Evolutionary conservation across 192 early-diverging fungal genomes (phyloP).

Genomic region (Backusella sp.): DNA sequence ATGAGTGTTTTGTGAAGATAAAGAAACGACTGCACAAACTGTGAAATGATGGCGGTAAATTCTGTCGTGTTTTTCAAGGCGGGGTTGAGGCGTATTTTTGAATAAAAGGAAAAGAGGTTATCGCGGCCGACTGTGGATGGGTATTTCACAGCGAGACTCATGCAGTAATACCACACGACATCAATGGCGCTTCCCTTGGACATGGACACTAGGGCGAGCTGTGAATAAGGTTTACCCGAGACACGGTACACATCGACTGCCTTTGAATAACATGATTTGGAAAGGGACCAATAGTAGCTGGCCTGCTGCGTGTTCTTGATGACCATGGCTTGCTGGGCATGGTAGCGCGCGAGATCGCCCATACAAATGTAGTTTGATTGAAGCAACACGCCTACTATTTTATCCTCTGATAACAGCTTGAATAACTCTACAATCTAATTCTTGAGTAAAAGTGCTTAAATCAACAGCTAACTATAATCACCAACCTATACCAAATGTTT

Average conservation of each 20-base stretch:
- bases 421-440: slow-evolving; percentile 16
- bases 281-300: slow-evolving; percentile 11
- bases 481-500: slow-evolving; percentile 46
- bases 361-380: slow-evolving; percentile 54
- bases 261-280: slow-evolving; percentile 30
- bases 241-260: slow-evolving; percentile 21
- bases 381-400: slow-evolving; percentile 26
- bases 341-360: slow-evolving; percentile 57
- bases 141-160: slow-evolving; percentile 52
- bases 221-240: slow-evolving; percentile 37
- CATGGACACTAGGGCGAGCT: slow-evolving; percentile 29
- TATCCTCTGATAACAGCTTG: slow-evolving; percentile 15
- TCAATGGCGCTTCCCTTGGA: slow-evolving; percentile 33
- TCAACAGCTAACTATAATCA: too few species aligned
- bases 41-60: slow-evolving; percentile 9
- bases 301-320: not conserved
- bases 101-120: slow-evolving; percentile 53
- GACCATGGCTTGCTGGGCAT: slow-evolving; percentile 18
- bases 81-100: slow-evolving; percentile 41
- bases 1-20: slow-evolving; percentile 24
- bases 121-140: slow-evolving; percentile 47
- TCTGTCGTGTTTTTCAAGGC: not conserved
- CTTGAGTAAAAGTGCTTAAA: too few species aligned
- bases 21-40: slow-evolving; percentile 27
- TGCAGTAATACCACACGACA: slow-evolving; percentile 41